phyloP scores from a whole-genome alignment of 495 filamentous ascomycete genomes.

The Margaritispora aquatica region DNA sequence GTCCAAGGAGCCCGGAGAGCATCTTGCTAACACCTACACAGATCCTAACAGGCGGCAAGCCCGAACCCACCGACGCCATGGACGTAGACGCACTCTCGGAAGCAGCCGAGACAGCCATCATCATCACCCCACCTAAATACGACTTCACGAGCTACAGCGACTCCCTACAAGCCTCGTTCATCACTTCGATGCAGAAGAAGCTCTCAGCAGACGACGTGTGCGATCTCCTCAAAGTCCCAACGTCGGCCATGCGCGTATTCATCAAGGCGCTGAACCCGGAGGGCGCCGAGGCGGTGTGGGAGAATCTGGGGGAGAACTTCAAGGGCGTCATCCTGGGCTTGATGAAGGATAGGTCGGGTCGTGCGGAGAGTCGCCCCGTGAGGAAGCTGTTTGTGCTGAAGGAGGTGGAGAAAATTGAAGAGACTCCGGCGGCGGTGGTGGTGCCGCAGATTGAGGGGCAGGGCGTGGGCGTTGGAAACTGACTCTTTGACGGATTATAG shows the following conservation, averaged over 20 bases:
- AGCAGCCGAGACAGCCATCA: neutral
- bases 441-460: neutral
- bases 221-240: conserved; percentile 15
- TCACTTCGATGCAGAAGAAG: conserved; percentile 6
- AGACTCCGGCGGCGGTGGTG: too few species aligned
- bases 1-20: too few species aligned
- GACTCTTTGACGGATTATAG: too few species aligned
- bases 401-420: neutral
- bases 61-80: neutral
- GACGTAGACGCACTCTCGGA: neutral
- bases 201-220: conserved; percentile 21
- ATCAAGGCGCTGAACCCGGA: conserved; percentile 16
- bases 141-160: neutral
- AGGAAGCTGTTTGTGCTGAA: neutral
- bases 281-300: conserved; percentile 22
- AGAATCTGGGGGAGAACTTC: conserved; percentile 19
- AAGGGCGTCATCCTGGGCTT: conserved; percentile 7
- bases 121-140: neutral
- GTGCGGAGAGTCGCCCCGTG: neutral
- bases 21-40: too few species aligned
- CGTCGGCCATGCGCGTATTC: conserved; percentile 16
- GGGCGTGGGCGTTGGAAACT: too few species aligned
- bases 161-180: neutral
- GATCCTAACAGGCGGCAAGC: conserved; percentile 12
- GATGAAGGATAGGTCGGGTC: neutral